Percentiles rank a stretch among this genome's conserved stretches.
Conservation (phyloP, 495 filamentous ascomycete genomes). For the Trichoderma orchidacearum region DNA sequence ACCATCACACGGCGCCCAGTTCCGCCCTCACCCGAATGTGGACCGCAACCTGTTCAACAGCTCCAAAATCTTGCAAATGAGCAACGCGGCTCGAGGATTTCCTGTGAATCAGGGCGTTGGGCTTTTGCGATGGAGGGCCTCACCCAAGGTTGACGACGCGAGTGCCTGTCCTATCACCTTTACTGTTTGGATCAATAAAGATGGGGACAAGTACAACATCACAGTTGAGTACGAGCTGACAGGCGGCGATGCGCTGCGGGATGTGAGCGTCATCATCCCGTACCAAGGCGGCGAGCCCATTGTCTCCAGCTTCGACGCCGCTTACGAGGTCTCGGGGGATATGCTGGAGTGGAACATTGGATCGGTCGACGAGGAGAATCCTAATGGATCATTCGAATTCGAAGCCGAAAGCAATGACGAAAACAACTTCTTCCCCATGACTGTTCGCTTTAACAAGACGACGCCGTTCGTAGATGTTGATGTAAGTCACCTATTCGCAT, state of each 20-base stretch:
- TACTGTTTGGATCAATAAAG: slow-evolving; percentile 90
- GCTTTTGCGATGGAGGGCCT: slow-evolving; percentile 76
- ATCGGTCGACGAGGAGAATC: slow-evolving; percentile 63
- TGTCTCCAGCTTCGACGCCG: slow-evolving; percentile 84
- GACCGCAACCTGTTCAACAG: slow-evolving; percentile 73
- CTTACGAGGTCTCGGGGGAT: slow-evolving; percentile 89
- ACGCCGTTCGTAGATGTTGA: slow-evolving; percentile 82
- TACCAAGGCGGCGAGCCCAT: slow-evolving; percentile 69
- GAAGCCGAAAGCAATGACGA: slow-evolving; percentile 76
- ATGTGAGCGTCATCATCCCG: slow-evolving; percentile 78
- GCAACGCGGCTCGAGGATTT: slow-evolving; percentile 73
- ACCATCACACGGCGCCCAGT: slow-evolving; percentile 66
- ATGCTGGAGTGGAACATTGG: slow-evolving; percentile 88
- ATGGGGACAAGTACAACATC: slow-evolving; percentile 63
- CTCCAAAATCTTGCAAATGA: slow-evolving; percentile 68
- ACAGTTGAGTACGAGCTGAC: slow-evolving; percentile 92
- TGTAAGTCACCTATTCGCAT: slow-evolving; percentile 51
- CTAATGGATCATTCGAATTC: slow-evolving; percentile 81
- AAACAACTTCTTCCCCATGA: slow-evolving; percentile 95
- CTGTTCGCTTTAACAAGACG: slow-evolving; percentile 73
- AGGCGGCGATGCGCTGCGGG: slow-evolving; percentile 55
- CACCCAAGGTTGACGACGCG: slow-evolving; percentile 57
- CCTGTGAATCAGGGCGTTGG: slow-evolving; percentile 81
- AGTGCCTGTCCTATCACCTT: slow-evolving; percentile 77
- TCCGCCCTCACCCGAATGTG: slow-evolving; percentile 89